Evolutionary conservation across 2,329 filamentous ascomycete species (phyloP).

Genomic region (Plenodomus tracheiphilus): DNA sequence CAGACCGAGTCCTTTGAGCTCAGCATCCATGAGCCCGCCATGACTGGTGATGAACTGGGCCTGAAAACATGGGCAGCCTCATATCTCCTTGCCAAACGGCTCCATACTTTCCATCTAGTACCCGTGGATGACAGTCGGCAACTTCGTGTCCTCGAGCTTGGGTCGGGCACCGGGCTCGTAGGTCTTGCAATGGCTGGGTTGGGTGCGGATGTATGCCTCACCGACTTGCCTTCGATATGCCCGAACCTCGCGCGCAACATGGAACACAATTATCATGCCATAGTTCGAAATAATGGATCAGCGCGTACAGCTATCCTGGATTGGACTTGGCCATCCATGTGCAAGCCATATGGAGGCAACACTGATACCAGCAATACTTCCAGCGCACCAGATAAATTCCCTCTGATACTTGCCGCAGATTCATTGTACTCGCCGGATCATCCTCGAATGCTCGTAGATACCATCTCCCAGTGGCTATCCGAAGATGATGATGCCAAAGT

Average conservation of each 20-base stretch:
- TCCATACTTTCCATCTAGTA: slow-evolving; percentile 49
- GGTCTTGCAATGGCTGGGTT: slow-evolving; percentile 82
- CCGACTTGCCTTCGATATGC: slow-evolving; percentile 82
- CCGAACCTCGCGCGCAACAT: slow-evolving; percentile 79
- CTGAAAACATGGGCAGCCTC: slow-evolving; percentile 96
- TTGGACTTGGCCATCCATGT: slow-evolving; percentile 67
- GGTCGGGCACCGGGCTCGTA: slow-evolving; percentile 87
- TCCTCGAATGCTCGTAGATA: slow-evolving; percentile 70
- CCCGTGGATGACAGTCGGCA: neutral
- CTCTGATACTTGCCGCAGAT: slow-evolving; percentile 80
- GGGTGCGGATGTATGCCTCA: slow-evolving; percentile 69
- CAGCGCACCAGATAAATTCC: slow-evolving; percentile 38
- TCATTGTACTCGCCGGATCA: slow-evolving; percentile 85
- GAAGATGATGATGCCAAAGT: slow-evolving; percentile 62
- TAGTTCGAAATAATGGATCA: slow-evolving; percentile 60
- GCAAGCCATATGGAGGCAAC: slow-evolving; percentile 17
- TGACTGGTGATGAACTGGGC: slow-evolving; percentile 86
- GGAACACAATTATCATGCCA: slow-evolving; percentile 61
- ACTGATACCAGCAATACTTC: slow-evolving; percentile 5
- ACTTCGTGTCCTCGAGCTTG: slow-evolving; percentile 69
- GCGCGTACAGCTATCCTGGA: slow-evolving; percentile 70
- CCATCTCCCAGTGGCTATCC: slow-evolving; percentile 70
- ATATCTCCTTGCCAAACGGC: slow-evolving; percentile 76
- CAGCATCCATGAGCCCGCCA: slow-evolving; percentile 78
- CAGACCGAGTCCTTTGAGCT: slow-evolving; percentile 56